Conservation (phyloP, 768 basidiomycete genomes). For the Pisolithus tinctorius region DNA sequence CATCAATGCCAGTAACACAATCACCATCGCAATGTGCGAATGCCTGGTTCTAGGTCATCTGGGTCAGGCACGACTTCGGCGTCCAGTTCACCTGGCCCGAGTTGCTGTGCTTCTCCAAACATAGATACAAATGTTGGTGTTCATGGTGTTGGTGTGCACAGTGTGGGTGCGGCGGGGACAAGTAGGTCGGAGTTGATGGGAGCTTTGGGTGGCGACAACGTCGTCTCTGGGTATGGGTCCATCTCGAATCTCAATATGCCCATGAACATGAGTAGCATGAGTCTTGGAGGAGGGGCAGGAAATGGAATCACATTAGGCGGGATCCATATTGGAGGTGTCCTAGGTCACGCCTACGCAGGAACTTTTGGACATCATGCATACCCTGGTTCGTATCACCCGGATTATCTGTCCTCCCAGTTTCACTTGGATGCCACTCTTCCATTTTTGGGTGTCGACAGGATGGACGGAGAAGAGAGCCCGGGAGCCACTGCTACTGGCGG, state of each 20-base stretch:
- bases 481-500: constrained; percentile 5
- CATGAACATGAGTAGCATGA: no score
- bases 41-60: no score
- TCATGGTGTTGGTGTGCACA: no score
- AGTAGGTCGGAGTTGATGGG: constrained; percentile 49
- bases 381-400: constrained; percentile 72
- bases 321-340: no score
- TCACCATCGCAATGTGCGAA: no score
- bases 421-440: constrained; percentile 45
- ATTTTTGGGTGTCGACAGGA: constrained; percentile 41
- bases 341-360: constrained; percentile 17
- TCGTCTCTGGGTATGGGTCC: no score
- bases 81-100: constrained; percentile 68
- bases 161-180: neutral
- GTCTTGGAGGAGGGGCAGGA: no score
- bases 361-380: constrained; percentile 35
- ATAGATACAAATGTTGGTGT: constrained; percentile 23
- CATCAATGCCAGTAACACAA: no score
- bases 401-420: constrained; percentile 54
- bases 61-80: constrained; percentile 13
- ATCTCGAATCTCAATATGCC: no score
- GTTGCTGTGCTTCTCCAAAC: constrained; percentile 65
- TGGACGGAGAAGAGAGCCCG: constrained; percentile 35
- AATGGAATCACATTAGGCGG: no score
- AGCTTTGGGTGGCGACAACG: constrained; percentile 29